phyloP scores from a whole-genome alignment of 208 protist genomes.

The Crithidia mellificae region DNA sequence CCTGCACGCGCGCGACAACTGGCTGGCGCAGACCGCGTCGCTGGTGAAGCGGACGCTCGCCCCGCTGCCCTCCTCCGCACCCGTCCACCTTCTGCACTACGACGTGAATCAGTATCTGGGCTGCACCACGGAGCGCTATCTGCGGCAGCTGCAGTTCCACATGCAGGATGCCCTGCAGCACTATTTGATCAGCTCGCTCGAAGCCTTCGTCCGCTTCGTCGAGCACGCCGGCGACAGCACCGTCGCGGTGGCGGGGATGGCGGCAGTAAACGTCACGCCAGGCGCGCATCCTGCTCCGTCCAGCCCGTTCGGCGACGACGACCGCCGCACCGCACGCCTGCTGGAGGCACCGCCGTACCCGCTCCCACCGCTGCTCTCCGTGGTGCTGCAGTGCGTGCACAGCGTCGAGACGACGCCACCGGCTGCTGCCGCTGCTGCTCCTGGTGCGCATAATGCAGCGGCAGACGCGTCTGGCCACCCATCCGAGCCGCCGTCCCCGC shows the following conservation, averaged over 20 bases:
- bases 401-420: conserved; percentile 2
- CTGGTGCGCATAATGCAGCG: neutral
- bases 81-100: conserved; percentile 84
- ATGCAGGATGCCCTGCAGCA: conserved; percentile 93
- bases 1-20: conserved; percentile 74
- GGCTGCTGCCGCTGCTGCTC: neutral
- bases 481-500: neutral
- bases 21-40: conserved; percentile 60
- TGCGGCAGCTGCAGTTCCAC: conserved; percentile 88
- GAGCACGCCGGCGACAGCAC: conserved; percentile 71
- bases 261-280: conserved; percentile 45
- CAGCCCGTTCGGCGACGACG: conserved; percentile 52
- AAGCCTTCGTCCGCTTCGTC: conserved; percentile 85
- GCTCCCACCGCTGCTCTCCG: conserved; percentile 62
- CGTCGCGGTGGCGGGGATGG: conserved; percentile 54
- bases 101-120: conserved; percentile 89
- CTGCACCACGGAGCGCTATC: conserved; percentile 92
- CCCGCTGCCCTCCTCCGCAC: conserved; percentile 24
- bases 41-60: conserved; percentile 53
- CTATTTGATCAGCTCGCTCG: conserved; percentile 63
- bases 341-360: conserved; percentile 41
- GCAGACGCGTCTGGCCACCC: neutral
- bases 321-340: conserved; percentile 37
- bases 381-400: conserved; percentile 51
- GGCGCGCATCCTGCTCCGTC: conserved; percentile 36